Evolutionary conservation across 73 alveolate species (phyloP).

Genomic region (Halteria grandinella): DNA sequence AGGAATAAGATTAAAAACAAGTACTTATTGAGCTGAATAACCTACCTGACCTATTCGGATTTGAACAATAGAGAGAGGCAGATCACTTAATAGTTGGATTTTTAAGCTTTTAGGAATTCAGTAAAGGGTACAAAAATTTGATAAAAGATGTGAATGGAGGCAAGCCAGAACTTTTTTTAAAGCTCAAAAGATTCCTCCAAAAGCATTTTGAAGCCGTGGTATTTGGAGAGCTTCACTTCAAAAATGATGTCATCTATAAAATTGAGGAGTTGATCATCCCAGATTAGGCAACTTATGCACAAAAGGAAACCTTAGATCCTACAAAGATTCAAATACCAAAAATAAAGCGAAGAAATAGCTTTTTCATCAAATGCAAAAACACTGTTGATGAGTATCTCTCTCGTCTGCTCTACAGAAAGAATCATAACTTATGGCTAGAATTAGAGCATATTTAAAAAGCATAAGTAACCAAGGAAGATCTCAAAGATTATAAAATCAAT

Average conservation of each 20-base stretch:
- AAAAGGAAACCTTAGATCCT: not conserved
- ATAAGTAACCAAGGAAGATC: too few relatives aligned
- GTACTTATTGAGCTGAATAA: not conserved
- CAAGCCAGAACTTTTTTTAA: not conserved
- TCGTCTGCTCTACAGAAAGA: not conserved
- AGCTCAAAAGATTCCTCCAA: not conserved
- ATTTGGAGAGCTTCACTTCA: not conserved
- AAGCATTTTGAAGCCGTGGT: conserved; percentile 3
- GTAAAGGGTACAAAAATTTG: not conserved
- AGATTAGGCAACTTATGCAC: not conserved
- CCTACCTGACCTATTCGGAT: not conserved
- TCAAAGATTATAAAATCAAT: too few relatives aligned
- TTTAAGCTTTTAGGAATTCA: not conserved
- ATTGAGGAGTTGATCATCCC: not conserved
- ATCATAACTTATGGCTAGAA: not conserved
- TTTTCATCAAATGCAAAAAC: not conserved
- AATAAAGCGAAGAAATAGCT: not conserved
- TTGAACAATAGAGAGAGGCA: not conserved
- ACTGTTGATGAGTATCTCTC: conserved; percentile 6
- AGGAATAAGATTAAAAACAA: not conserved
- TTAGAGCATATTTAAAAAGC: too few relatives aligned
- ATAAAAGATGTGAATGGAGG: too few relatives aligned
- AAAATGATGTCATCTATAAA: not conserved
- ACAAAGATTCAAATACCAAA: not conserved
- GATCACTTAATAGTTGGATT: conserved; percentile 2